These are phyloP conservation scores for Chalciporus sp. DNA, from an alignment of 1,284 basidiomycete species.

Conservation along the genomic window DNA sequence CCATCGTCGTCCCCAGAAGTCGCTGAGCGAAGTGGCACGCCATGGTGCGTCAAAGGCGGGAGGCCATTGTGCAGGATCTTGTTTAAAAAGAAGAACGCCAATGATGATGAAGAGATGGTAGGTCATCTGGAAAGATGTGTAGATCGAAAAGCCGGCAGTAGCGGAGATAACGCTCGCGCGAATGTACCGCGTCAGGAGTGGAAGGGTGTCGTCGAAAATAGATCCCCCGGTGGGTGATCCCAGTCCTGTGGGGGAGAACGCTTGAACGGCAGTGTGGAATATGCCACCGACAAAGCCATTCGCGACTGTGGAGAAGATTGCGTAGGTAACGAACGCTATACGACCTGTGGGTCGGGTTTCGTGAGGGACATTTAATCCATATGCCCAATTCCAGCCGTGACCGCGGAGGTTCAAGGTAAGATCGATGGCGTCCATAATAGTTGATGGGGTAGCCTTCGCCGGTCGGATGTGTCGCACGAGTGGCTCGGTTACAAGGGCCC, in stretches of 20 bases:
- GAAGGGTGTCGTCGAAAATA: slow-evolving; percentile 50
- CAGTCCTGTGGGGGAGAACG: slow-evolving; percentile 39
- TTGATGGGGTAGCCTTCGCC: slow-evolving; percentile 8
- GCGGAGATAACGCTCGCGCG: slow-evolving; percentile 45
- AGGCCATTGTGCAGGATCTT: slow-evolving; percentile 40
- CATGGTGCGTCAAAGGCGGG: slow-evolving; percentile 42
- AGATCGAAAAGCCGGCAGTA: slow-evolving; percentile 44
- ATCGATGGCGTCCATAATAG: slow-evolving; percentile 47
- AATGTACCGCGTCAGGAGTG: slow-evolving; percentile 42
- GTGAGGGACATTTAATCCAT: slow-evolving; percentile 42
- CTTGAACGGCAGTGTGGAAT: slow-evolving; percentile 45
- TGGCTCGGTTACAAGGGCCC: slow-evolving; percentile 14
- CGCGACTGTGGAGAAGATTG: slow-evolving; percentile 35
- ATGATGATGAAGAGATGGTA: slow-evolving; percentile 43
- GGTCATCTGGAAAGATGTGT: slow-evolving; percentile 41
- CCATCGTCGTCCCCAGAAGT: slow-evolving; percentile 49
- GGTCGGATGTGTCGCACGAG: slow-evolving; percentile 15
- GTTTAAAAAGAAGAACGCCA: slow-evolving; percentile 40
- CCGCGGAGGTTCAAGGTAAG: slow-evolving; percentile 51
- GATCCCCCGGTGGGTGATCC: slow-evolving; percentile 44
- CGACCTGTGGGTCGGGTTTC: slow-evolving; percentile 43
- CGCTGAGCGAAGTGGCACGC: slow-evolving; percentile 37
- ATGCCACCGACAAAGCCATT: slow-evolving; percentile 45
- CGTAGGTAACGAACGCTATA: slow-evolving; percentile 27
- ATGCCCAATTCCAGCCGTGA: slow-evolving; percentile 46